These are phyloP conservation scores for Scenedesmus sp. DNA, from an alignment of 163 green algal species.

Conservation along the genomic window DNA sequence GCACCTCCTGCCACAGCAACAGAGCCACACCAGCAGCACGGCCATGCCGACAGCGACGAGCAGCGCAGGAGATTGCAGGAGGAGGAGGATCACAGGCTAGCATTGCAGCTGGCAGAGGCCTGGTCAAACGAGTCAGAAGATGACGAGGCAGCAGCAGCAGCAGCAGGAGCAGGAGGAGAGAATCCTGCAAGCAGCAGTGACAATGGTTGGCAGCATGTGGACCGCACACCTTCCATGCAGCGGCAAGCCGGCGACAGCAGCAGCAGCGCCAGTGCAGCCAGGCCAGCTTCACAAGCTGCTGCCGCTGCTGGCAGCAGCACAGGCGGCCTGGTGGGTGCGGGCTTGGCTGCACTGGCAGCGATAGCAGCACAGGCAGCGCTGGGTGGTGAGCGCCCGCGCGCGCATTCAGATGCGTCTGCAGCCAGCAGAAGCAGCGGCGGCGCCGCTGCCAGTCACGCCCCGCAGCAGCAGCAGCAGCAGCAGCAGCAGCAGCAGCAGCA, in stretches of 20 bases:
- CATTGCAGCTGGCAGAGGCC: slow-evolving; percentile 12
- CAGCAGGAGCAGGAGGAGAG: background rate
- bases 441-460: background rate
- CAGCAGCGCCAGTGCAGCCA: background rate
- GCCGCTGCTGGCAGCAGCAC: slow-evolving; percentile 12
- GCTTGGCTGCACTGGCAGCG: slow-evolving; percentile 12
- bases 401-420: slow-evolving; percentile 3
- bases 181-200: background rate
- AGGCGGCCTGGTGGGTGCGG: slow-evolving; percentile 19
- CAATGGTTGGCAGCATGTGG: background rate
- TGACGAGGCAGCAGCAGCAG: slow-evolving; percentile 23
- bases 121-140: background rate
- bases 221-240: slow-evolving; percentile 4
- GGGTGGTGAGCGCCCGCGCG: background rate
- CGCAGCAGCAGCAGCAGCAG: background rate
- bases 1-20: background rate
- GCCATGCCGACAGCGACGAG: background rate
- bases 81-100: slow-evolving; percentile 39
- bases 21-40: background rate
- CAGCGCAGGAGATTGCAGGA: slow-evolving; percentile 18
- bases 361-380: slow-evolving; percentile 29
- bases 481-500: slow-evolving; percentile 12
- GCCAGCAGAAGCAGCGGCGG: background rate
- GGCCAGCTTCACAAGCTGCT: slow-evolving; percentile 18
- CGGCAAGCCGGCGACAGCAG: background rate